Evolutionary conservation across 768 basidiomycete genomes (phyloP), one percentile per base, ranked within the genome.

Genomic region (Xerocomus spinulosus): DNA sequence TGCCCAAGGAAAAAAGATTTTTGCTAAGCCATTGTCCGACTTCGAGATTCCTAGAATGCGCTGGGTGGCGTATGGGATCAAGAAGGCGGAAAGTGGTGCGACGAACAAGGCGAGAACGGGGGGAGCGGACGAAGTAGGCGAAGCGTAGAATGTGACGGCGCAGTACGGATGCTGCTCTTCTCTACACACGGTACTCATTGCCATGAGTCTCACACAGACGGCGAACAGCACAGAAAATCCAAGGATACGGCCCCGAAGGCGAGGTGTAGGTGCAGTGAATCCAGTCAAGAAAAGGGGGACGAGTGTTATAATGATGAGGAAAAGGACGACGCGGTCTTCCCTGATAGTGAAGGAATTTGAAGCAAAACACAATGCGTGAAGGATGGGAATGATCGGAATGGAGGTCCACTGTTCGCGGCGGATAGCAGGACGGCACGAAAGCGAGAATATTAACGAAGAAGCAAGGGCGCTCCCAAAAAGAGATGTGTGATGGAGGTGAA

Each of bases 281-380:
- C 87, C 85, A 40, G 72, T 73, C 26, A 86, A 59, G 51, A 87
- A 68, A 49, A 70, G 72, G 0, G 83, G 82, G 10, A 81, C 67
- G 30, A 92, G 69, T 26, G 80, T 86, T 30, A 78, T 79, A 36
- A 83, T 62, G 50, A 84, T 70, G 45, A 98, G 76, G 75, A 83
- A 94, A 8, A 82, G 79, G 10, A 87, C 74, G 46, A 90, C 73
- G 26, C 79, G 78, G 63, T 97, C 94, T 76, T 99, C 96, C 92
- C 93, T 97, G 65, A 98, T 80, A n/a, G 89, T 91, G 73, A 91
- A 95, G 0, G 93, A 96, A 71, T 98, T 98, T 21, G 93, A 95
- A 14, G 85, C 78, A 68, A 95, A 95, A 7, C 85, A 73, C 4
- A 86, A 45, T 2, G 83, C 68, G 58, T 98, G 93, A 3, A 92